Evolutionary conservation across 2,329 filamentous ascomycete species (phyloP).

Genomic region (Hymenoscyphus linearis): DNA sequence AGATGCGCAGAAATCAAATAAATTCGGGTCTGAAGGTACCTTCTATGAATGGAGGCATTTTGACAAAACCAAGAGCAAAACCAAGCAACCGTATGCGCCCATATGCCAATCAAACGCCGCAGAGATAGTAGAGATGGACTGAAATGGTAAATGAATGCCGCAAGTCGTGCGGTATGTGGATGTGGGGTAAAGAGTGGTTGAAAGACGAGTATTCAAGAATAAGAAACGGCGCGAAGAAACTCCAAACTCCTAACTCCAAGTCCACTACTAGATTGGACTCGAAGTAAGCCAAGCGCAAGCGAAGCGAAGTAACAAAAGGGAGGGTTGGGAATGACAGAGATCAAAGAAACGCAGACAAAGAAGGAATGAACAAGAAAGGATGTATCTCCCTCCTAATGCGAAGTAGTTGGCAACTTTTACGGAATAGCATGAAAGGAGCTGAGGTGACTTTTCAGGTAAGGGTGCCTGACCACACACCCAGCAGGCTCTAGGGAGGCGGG

Average conservation of each 20-base stretch:
- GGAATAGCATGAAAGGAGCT: no score
- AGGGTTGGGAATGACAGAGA: background rate
- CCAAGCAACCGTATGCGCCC: background rate
- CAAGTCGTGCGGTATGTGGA: background rate
- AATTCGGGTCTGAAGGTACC: background rate
- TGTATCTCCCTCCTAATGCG: no score
- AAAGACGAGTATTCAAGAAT: background rate
- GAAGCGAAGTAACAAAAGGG: no score
- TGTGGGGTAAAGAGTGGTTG: no score
- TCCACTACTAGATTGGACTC: background rate
- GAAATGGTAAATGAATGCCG: background rate
- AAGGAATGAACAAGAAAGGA: background rate
- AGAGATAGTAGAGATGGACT: background rate
- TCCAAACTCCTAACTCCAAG: background rate
- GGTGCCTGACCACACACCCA: no score
- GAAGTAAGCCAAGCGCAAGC: background rate
- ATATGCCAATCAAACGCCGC: background rate
- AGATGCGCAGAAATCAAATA: background rate
- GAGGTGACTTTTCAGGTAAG: no score
- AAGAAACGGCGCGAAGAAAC: background rate
- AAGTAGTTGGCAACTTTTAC: no score
- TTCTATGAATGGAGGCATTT: background rate
- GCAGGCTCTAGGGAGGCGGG: no score
- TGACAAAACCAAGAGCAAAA: background rate
- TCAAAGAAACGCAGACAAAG: background rate